Base-by-base conservation (phyloP, 495 filamentous ascomycete species). In the Penicillium angulare region DNA sequence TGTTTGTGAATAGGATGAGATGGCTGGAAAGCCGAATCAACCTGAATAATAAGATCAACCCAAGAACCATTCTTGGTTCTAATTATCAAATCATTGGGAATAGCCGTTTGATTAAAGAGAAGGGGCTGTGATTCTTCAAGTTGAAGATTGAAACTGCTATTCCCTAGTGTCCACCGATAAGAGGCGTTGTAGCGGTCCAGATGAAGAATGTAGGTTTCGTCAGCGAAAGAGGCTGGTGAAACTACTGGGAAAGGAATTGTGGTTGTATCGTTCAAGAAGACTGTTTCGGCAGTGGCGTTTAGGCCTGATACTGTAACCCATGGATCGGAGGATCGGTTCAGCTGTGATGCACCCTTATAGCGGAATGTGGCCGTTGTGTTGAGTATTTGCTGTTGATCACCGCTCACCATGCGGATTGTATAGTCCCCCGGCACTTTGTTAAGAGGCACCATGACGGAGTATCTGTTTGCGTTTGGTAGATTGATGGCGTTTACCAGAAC, bases 1-100 rank as follows among this genome's bases (percentile, higher is more conserved):
- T 86, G 82, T 57, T 85, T 85, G 65, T 86, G 82, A 43, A 86
- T 79, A 0, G 79, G 76, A 47, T 86, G 83, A 29, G 74, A 61
- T 0, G 74, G 67, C 42, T 70, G 60, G 4, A 74, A 48, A 7
- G 68, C 56, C 1, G 60, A 55, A 9, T 50, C 42, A 1, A 69
- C 61, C 31, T 69, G 59, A 29, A 82, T 63, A 31, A 85, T 66
- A n/a, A 85, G 39, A 52, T 85, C 82, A 6, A 85, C 65, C 80
- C 82, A 85, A 12, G 74, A 75, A 32, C 70, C 67, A 47, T 83
- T 82, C 7, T 55, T 55, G 5, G 78, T 84, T 18, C 57, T 56
- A 53, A 84, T 78, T 15, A 74, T 74, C 21, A 79, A 56, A 20
- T 75, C 66, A 23, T 69, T 66, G 3, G 57, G 42, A 3, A 62